Evolutionary conservation across 345 rosid genomes (phyloP), one percentile per base, ranked within the genome.

Genomic region (Mallotus nudiflorus): DNA sequence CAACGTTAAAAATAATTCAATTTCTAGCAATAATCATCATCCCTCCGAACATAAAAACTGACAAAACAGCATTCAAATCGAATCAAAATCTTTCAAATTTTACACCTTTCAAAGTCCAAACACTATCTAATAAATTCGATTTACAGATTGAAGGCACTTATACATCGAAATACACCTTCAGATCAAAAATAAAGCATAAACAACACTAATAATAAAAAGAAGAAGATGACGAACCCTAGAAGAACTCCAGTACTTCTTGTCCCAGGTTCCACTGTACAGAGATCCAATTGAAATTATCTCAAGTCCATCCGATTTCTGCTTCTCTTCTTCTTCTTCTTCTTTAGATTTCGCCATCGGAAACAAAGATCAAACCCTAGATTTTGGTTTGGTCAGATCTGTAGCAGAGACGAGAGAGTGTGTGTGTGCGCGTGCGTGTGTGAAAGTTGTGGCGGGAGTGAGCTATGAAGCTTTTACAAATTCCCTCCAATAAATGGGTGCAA

Each of bases 161-260:
- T n/a, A 39, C 42, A 39, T 39, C 9, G 9, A 39, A 39, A 39
- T 39, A 39, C 42, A 39, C 42, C 42, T 39, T 39, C 42, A 39
- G 9, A 33, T 33, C 37, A 33, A 3, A 33, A 6, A 33, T 6
- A 33, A 6, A 3, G 37, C 37, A 33, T 33, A 6, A 33, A 33
- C 6, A 2, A 2, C 6, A 33, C 3, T 33, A 33, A 33, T 33
- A 33, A 33, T 6, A 31, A 56, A 39, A 15, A n/a, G 57, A 22
- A 52, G 29, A 66, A 11, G 45, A 59, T 67, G 68, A 71, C 88
- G 15, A 87, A 91, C 98, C 97, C 98, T 88, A 80, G 97, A 90
- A 62, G 85, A 86, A 85, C 96, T 94, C 97, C 97, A 94, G 80
- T 85, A 91, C 86, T 91, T 91, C 89, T 91, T 91, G 45, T 87